A percentile compares a stretch with the other conserved stretches of the same genome.
phyloP scores from a whole-genome alignment of 2,329 filamentous ascomycete species.

The Cryphonectria nitschkei region DNA sequence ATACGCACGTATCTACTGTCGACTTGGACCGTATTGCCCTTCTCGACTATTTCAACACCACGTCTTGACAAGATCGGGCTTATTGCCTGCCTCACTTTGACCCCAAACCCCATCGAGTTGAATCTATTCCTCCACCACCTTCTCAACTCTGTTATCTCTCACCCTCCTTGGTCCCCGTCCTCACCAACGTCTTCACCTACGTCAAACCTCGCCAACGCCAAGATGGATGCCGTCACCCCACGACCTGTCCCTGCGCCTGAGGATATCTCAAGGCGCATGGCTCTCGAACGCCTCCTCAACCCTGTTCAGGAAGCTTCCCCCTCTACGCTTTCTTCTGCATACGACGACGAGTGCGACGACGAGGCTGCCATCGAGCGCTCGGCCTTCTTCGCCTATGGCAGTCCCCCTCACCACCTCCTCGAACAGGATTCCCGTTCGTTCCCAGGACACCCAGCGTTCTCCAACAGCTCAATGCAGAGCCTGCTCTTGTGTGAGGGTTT shows the following conservation, averaged over 20 bases:
- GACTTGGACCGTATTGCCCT: not conserved
- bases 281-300: not conserved
- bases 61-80: not conserved
- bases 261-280: not conserved
- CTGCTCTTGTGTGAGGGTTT: not conserved
- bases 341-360: not conserved
- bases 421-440: not conserved
- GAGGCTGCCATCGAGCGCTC: not conserved
- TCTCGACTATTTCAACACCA: not conserved
- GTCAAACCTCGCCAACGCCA: not conserved
- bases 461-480: conserved; percentile 20
- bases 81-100: not conserved
- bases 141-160: not conserved
- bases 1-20: not conserved
- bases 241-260: not conserved
- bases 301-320: not conserved
- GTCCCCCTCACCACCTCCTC: not conserved
- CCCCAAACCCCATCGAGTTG: not conserved
- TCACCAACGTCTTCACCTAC: not conserved
- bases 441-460: conserved; percentile 21
- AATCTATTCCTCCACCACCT: not conserved
- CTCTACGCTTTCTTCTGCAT: not conserved
- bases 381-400: not conserved
- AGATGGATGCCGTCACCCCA: not conserved
- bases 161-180: not conserved